Conservation (phyloP, 1,284 basidiomycete genomes). For the Irpex lacteus region DNA sequence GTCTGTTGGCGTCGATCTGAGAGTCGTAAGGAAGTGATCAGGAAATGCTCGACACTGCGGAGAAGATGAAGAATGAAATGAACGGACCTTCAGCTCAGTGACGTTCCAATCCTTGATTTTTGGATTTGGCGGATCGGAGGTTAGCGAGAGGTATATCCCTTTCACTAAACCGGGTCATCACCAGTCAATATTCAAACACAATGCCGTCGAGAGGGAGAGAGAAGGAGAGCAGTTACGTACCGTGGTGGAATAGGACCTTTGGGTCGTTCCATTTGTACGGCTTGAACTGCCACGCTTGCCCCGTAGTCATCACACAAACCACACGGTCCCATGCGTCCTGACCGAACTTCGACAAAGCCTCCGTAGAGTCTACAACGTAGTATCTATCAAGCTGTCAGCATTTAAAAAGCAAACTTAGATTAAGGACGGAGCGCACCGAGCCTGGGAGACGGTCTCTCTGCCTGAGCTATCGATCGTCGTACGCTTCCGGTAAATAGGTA, state of each 20-base stretch:
- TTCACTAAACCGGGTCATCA: slow-evolving; percentile 57
- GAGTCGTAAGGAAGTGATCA: background rate
- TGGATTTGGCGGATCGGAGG: slow-evolving; percentile 84
- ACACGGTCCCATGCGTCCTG: slow-evolving; percentile 94
- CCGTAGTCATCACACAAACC: slow-evolving; percentile 95
- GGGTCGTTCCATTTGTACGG: slow-evolving; percentile 97
- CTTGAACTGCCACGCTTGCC: slow-evolving; percentile 97
- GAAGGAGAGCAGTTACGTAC: slow-evolving; percentile 42
- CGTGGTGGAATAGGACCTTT: slow-evolving; percentile 87
- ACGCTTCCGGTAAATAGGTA: slow-evolving; percentile 78
- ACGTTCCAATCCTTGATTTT: slow-evolving; percentile 98
- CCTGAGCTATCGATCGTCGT: slow-evolving; percentile 57
- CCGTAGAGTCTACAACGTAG: slow-evolving; percentile 89
- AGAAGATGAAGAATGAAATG: background rate
- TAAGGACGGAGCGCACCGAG: slow-evolving; percentile 34
- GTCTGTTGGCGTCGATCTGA: slow-evolving; percentile 84
- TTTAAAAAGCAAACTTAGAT: background rate
- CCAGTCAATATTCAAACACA: too few relatives aligned
- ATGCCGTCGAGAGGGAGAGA: too few relatives aligned
- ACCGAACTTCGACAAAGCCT: slow-evolving; percentile 90
- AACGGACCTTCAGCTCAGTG: slow-evolving; percentile 79
- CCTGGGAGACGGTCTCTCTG: slow-evolving; percentile 39
- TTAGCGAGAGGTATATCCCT: slow-evolving; percentile 91
- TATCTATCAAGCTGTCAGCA: slow-evolving; percentile 39
- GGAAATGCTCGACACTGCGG: background rate